Percentiles rank a stretch among this genome's conserved stretches.
Conservation (phyloP, 192 early-diverging fungal species). For the Podila minutissima region DNA sequence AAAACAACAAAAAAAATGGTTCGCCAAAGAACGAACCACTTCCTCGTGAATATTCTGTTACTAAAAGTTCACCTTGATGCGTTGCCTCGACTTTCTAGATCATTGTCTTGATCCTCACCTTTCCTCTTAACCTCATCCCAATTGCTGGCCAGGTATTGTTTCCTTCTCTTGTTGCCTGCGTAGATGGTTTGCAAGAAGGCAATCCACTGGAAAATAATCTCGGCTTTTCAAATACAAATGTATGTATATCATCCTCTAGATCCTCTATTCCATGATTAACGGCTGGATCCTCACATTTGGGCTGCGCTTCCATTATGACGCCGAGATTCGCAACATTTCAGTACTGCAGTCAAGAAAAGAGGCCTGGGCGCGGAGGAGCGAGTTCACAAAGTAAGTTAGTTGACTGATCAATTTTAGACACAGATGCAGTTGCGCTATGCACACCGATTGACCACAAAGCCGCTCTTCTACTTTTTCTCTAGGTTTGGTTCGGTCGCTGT, state of each 20-base stretch:
- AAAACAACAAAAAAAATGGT: neutral
- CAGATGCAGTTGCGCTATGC: too few relatives aligned
- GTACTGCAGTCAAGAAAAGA: constrained; percentile 54
- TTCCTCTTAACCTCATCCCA: constrained; percentile 34
- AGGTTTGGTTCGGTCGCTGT: constrained; percentile 63
- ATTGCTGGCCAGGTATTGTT: constrained; percentile 39
- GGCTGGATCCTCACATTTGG: constrained; percentile 65
- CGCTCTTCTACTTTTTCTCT: neutral
- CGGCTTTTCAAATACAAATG: constrained; percentile 19
- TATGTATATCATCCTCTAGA: constrained; percentile 38
- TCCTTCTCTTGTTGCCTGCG: too few relatives aligned
- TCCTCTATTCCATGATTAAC: constrained; percentile 58
- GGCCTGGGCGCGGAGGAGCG: constrained; percentile 51
- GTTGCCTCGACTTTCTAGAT: constrained; percentile 7
- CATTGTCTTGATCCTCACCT: constrained; percentile 27
- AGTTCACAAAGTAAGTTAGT: constrained; percentile 36
- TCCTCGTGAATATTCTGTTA: too few relatives aligned
- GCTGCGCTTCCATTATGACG: constrained; percentile 60
- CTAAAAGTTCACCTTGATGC: neutral
- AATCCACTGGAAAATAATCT: too few relatives aligned
- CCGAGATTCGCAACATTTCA: constrained; percentile 60
- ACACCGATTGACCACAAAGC: neutral
- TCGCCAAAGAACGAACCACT: too few relatives aligned
- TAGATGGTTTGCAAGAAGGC: too few relatives aligned
- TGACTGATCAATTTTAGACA: too few relatives aligned